Evolutionary conservation across 257 asterid species (phyloP).

Genomic region (Penstemon barbatus): DNA sequence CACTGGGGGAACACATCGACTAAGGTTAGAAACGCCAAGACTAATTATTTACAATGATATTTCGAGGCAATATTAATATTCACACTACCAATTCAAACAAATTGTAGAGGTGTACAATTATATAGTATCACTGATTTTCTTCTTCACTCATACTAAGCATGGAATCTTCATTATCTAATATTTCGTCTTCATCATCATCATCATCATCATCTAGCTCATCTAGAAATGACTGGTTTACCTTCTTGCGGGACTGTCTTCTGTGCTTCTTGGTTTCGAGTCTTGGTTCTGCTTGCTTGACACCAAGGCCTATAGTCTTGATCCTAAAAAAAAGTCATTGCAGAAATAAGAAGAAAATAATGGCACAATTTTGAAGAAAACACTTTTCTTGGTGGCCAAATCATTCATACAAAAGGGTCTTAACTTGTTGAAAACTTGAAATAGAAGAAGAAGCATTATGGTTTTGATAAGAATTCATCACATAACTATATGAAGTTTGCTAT

Average conservation of each 20-base stretch:
- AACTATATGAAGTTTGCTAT: neutral
- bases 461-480: slow-evolving; percentile 8
- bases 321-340: slow-evolving; percentile 35
- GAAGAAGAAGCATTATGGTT: neutral
- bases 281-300: slow-evolving; percentile 87
- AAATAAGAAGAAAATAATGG: neutral
- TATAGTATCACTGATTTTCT: slow-evolving; percentile 32
- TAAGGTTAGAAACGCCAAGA: slow-evolving; percentile 9
- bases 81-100: neutral
- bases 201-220: slow-evolving; percentile 69
- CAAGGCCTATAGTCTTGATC: slow-evolving; percentile 74
- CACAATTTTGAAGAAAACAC: neutral
- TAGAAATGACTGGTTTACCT: slow-evolving; percentile 71
- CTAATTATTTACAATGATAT: slow-evolving; percentile 28
- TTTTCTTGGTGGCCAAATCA: neutral
- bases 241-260: slow-evolving; percentile 90
- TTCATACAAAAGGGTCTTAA: neutral
- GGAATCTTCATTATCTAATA: slow-evolving; percentile 40
- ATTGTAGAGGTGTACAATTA: slow-evolving; percentile 1
- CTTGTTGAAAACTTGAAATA: neutral
- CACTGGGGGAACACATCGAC: too few relatives aligned
- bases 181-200: slow-evolving; percentile 57
- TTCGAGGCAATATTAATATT: neutral
- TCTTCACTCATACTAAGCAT: slow-evolving; percentile 38
- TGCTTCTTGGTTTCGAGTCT: slow-evolving; percentile 82